Base-by-base conservation (phyloP, 208 protist species). In the Leishmania gerbilli region DNA sequence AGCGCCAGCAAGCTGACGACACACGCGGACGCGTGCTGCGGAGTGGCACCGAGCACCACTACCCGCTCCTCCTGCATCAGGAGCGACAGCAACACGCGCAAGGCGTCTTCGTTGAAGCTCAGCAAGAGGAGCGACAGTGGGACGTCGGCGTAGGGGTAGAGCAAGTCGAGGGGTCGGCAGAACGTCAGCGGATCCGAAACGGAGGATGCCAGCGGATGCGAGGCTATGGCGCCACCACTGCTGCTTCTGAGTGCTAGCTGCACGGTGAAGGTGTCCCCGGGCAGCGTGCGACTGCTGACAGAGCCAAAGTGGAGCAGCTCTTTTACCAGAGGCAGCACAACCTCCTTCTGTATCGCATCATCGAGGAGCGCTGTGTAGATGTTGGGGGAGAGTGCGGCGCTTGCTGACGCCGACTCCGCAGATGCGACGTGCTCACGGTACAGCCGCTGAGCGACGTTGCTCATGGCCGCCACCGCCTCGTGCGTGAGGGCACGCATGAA, bases 11-110 rank as follows among this genome's bases (percentile, higher is more conserved):
- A 82, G 77, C 89, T 92, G 45, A 94, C 80, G n/a, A 91, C 93
- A 64, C 93, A 96, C 34, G 93, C 91, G 0, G 91, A 88, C 9
- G 91, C 93, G 83, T 96, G 93, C 80, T 96, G 93, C 19, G 93
- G 83, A 1, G 90, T 93, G 64, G 85, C 86, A 5, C 91, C 93
- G 74, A 96, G 86, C 67, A 96, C 84, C 8, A 96, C 83, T 13
- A 96, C 71, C 24, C 90, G 87, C 71, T 84, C 84, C 75, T 93
- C 90, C 51, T 91, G 88, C 75, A 88, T 13, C 9, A 96, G 82
- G 13, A 96, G 85, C 21, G 90, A 88, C 77, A 93, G 90, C 79
- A 96, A 88, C 15, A 94, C 87, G 15, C 90, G 91, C 34, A 96
- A 67, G 3, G 90, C 90, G 67, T 93, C 88, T 49, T 88, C 89